Percentiles rank a stretch among this genome's conserved stretches.
Evolutionary conservation across 306 rosid species (phyloP).

Genomic region (Rosa rugosa): DNA sequence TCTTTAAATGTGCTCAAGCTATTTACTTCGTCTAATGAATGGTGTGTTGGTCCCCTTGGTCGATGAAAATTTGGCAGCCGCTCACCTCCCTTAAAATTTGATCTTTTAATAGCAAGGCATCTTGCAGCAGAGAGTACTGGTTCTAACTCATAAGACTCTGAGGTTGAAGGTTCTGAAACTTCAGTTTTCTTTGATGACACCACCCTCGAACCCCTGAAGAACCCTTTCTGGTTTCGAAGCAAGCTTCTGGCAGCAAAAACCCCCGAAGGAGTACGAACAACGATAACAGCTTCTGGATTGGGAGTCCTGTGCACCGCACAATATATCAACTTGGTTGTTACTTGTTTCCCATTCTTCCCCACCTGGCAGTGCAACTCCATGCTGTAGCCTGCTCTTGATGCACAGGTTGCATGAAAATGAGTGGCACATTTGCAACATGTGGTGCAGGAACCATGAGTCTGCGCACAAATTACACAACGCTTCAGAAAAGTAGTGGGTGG

Average conservation of each 20-base stretch:
- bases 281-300: constrained; percentile 74
- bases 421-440: constrained; percentile 89
- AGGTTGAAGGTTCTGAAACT: constrained; percentile 49
- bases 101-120: constrained; percentile 57
- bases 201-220: constrained; percentile 75
- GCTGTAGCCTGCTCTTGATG: constrained; percentile 87
- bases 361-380: constrained; percentile 71
- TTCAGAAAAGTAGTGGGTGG: constrained; percentile 70
- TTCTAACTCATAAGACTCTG: constrained; percentile 54
- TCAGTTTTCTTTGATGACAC: constrained; percentile 57
- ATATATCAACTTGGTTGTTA: constrained; percentile 64
- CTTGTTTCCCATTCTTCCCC: constrained; percentile 73
- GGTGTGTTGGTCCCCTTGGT: constrained; percentile 66
- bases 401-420: constrained; percentile 84
- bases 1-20: constrained; percentile 54
- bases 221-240: constrained; percentile 66
- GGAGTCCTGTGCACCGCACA: constrained; percentile 88
- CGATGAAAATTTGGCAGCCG: constrained; percentile 62
- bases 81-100: constrained; percentile 54
- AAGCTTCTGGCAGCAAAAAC: constrained; percentile 67
- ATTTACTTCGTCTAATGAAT: constrained; percentile 55
- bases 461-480: constrained; percentile 85
- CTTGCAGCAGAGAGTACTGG: constrained; percentile 61
- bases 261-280: constrained; percentile 61
- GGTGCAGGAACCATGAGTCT: constrained; percentile 89